Base-by-base conservation (phyloP, 2,329 filamentous ascomycete species). In the Colletotrichum lupini region DNA sequence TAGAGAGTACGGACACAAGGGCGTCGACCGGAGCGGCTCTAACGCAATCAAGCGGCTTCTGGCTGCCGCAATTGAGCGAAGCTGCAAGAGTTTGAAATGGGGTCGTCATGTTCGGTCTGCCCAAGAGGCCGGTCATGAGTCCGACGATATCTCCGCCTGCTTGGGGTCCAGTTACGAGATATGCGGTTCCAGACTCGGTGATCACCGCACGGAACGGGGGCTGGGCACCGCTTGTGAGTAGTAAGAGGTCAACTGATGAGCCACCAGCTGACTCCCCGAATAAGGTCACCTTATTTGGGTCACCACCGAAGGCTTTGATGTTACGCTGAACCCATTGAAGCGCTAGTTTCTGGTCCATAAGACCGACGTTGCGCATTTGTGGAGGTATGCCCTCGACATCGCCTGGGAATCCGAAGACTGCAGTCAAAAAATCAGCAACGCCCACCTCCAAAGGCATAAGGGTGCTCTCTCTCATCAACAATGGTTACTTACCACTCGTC, bases 241-340 rank as follows among this genome's bases (percentile, higher is more conserved):
- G 26, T 12, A 73, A 46, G 8, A 56, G 60, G 35, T 68, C 71
- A 16, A 91, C 89, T 0, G 89, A 91, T 49, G 90, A 90, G 0
- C 83, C 80, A 2, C 87, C 87, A 0, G 88, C 86, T 1, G 82
- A 85, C 76, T 92, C 85, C 4, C 91, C 91, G 85, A 87, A 91
- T 49, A 92, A 88, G 0, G 90, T 92, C 5, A 92, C 89, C 72
- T 88, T 89, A 0, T 80, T 79, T 0, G 90, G 88, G 77, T 92
- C 90, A 1, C 91, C 91, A 1, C 91, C 91, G 77, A 93, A 93
- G 1, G 86, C 83, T 1, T 82, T 85, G 61, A 92, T 91, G 70
- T 92, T 91, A 70, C 89, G 87, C n/a, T 87, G 86, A 0, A 91
- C 84, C 90, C 90, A 92, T 73, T 91, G 75, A 19, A 92, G 80